Evolutionary conservation across 2,329 filamentous ascomycete species (phyloP), one percentile per base, ranked within the genome.

Genomic region (Cladophialophora yegresii): DNA sequence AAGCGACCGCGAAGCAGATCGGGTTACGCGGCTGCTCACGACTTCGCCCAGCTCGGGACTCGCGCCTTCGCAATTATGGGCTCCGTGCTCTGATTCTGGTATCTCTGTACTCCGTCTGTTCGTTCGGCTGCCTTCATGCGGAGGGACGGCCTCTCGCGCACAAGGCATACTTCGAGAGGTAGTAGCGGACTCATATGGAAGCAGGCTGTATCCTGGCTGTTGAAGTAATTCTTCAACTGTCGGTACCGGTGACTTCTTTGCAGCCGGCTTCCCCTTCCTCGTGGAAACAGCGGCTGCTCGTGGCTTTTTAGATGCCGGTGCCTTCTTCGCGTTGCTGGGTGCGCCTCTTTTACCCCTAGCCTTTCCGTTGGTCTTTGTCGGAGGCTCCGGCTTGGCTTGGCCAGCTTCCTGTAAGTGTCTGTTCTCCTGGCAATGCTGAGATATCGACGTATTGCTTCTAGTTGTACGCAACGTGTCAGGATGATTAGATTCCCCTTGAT

Each of bases 191-290:
- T 47, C 56, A 12, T 58, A 45, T 10, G 47, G 62, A 3, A 47
- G 40, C 9, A 64, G 13, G 47, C 36, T 58, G n/a, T 36, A 40
- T 22, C 40, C 62, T 40, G 55, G 61, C 26, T 58, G 61, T 40
- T 62, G 50, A 43, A 67, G 65, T 4, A 67, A 54, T 50, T 69
- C 67, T 54, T 66, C 67, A 22, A 66, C 61, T 9, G 57, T 63
- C 4, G 66, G 66, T 22, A 69, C 59, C 1, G 61, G 40, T n/a
- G 36, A 58, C n/a, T 66, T 55, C 9, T 64, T 32, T 55, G 61
- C 49, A 16, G 54, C 13, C 22, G 23, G n/a, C n/a, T 60, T 65
- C 20, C 40, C 32, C 8, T 16, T 47, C 50, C 55, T 63, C 49
- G 60, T 64, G 16, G 54, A 30, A n/a, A 51, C 49, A 26, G 56